Evolutionary conservation across 306 rosid species (phyloP).

Genomic region (Castanea sativa): DNA sequence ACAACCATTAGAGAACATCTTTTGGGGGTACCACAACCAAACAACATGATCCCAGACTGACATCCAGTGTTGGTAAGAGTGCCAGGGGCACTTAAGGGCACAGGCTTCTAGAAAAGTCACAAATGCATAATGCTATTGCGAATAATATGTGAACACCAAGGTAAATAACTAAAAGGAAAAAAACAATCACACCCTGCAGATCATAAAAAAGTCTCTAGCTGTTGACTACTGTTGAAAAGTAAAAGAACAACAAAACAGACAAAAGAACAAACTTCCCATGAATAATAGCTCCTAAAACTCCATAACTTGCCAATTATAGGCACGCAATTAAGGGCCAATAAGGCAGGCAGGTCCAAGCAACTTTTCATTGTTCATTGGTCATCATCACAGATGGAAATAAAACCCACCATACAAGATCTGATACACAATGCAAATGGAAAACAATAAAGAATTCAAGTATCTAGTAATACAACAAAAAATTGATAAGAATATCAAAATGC

Average conservation of each 20-base stretch:
- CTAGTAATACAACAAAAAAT: not conserved
- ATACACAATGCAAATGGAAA: not conserved
- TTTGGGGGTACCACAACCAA: not conserved
- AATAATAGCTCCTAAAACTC: not conserved
- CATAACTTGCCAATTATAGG: not conserved
- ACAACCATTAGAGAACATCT: not conserved
- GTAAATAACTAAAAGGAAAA: not conserved
- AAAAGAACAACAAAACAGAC: not conserved
- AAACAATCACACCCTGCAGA: not conserved
- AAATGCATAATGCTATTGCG: not conserved
- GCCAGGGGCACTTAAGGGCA: too few relatives aligned
- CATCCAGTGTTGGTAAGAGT: not conserved
- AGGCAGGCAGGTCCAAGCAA: too few relatives aligned
- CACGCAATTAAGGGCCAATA: not conserved
- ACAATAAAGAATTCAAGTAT: not conserved
- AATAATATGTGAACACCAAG: not conserved
- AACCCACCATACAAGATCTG: not conserved
- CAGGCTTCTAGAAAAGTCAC: not conserved
- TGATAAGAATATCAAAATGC: not conserved
- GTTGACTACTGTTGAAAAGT: not conserved
- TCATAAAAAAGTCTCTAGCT: not conserved
- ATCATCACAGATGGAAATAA: not conserved
- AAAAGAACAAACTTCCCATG: not conserved
- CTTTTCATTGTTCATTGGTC: not conserved
- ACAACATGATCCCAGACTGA: not conserved